Evolutionary conservation across 2,329 filamentous ascomycete genomes (phyloP), one percentile per base, ranked within the genome.

Genomic region (Rhynchosporium agropyri): DNA sequence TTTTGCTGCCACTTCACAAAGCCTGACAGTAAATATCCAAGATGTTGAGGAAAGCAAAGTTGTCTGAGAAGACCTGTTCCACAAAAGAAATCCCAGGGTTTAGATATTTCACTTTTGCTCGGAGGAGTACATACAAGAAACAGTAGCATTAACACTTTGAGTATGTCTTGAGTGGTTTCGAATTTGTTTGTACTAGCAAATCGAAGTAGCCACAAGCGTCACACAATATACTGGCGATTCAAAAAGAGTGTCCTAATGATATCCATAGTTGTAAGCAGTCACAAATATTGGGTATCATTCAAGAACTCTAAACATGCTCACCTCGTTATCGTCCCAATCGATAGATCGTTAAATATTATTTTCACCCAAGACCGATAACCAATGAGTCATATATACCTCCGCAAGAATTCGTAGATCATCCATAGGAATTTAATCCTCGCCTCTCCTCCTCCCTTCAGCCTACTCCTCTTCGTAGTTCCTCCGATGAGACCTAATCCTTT

Each of bases 401-500:
- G 1, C 51, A 36, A 10, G 9, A 10, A 6, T 36, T 36, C 20
- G 20, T 36, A 6, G 33, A 36, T 36, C 33, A 36, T 36, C 9
- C 5, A 36, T 36, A 4, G 28, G 15, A 4, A 38, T 46, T 31
- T 56, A 49, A 57, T 51, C 63, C 62, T 64, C 65, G 12, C 65
- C 63, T 48, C 61, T 63, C 45, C 58, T 59, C 28, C 56, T 56
- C 20, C 64, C 61, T 55, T 66, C 64, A 31, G 63, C 61, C 61
- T 54, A 65, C 29, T 62, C 58, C 26, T 29, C 65, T 61, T 53
- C 54, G 43, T 57, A 57, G 49, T 15, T 64, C 57, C 54, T 48
- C 42, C 26, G 42, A 40, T 46, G 46, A 8, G 56, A 40, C 43
- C 59, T 59, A 28, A 26, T 29, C 46, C 63, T 28, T 42, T 33